Base-by-base conservation (phyloP, 2,329 filamentous ascomycete genomes). In the Colletotrichum sojae region DNA sequence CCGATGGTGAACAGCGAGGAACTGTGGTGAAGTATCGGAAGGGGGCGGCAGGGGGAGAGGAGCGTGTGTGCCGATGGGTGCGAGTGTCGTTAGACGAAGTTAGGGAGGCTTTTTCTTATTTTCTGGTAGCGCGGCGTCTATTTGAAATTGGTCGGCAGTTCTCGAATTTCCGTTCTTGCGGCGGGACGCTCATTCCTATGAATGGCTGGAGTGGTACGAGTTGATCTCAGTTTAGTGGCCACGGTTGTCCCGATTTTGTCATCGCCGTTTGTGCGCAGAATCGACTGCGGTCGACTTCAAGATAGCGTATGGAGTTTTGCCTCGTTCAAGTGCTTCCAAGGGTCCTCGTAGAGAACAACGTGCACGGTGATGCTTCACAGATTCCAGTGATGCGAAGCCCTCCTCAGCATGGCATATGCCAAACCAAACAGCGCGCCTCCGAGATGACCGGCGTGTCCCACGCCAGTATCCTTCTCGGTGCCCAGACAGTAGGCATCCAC, bases 1-100 rank as follows among this genome's bases (percentile, higher is more conserved):
- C 65, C 65, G 3, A 69, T 69, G 67, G 67, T 69, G 15, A 67
- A 69, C 18, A 69, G 67, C 27, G 67, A 69, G 27, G 63, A 66
- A n/a, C 6, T 69, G 55, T 69, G 67, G 67, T 69, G 31, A 36
- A 36, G 31, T 36, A 36, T 36, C 31, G 9, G 8, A 36, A 10
- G 8, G 31, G 31, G 10, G 31, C 31, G 49, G 43, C 2, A n/a
- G 1, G 31, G n/a, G 18, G 31, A 20, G 18, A 13, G 40, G 6
- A 36, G 45, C 9, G 10, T 10, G 36, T 25, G 20, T 48, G 15
- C 43, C 27, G 6, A 53, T 36, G 8, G 3, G 13, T 25, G 60
- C 18, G 18, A 52, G 22, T n/a, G 62, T 52, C 27, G 16, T 27
- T 40, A 45, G 31, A 36, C 6, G 31, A 36, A 36, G 31, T 36